Percentiles rank a stretch among this genome's conserved stretches.
Evolutionary conservation across 2,329 filamentous ascomycete genomes (phyloP).

Genomic region (Pseudocercospora macadamiae): DNA sequence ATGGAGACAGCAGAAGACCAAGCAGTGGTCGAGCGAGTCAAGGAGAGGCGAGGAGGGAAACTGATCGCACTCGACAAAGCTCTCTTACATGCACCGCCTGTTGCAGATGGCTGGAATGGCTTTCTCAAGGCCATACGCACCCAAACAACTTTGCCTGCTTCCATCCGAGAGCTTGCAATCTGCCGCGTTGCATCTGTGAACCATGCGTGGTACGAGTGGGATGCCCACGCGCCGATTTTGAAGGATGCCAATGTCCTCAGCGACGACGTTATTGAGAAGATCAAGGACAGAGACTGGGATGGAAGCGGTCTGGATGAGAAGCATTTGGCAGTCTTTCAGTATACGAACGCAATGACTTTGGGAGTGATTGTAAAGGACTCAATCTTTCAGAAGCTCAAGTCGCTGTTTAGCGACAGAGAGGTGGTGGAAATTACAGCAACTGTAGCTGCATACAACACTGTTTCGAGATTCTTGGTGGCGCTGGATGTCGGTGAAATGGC

Average conservation of each 20-base stretch:
- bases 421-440: constrained; percentile 81
- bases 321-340: constrained; percentile 71
- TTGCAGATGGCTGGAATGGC: constrained; percentile 62
- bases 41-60: constrained; percentile 54
- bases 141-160: constrained; percentile 52
- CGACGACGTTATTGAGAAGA: constrained; percentile 49
- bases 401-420: constrained; percentile 67
- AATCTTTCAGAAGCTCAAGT: constrained; percentile 67
- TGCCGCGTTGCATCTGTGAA: constrained; percentile 80
- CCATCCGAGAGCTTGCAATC: constrained; percentile 75
- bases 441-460: constrained; percentile 80
- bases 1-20: constrained; percentile 52
- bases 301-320: constrained; percentile 55
- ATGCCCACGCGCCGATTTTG: constrained; percentile 71
- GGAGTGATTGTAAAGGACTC: constrained; percentile 69
- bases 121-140: constrained; percentile 61
- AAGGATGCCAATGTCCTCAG: constrained; percentile 66
- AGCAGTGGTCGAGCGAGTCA: constrained; percentile 54
- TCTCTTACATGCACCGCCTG: constrained; percentile 57
- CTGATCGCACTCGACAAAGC: constrained; percentile 58
- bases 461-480: constrained; percentile 77
- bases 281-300: constrained; percentile 45
- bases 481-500: constrained; percentile 63
- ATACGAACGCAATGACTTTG: constrained; percentile 83
- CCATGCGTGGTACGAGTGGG: constrained; percentile 84